Evolutionary conservation across 352 stramenopile genomes (phyloP), one percentile per base, ranked within the genome.

Genomic region (Globisporangium radiosum): DNA sequence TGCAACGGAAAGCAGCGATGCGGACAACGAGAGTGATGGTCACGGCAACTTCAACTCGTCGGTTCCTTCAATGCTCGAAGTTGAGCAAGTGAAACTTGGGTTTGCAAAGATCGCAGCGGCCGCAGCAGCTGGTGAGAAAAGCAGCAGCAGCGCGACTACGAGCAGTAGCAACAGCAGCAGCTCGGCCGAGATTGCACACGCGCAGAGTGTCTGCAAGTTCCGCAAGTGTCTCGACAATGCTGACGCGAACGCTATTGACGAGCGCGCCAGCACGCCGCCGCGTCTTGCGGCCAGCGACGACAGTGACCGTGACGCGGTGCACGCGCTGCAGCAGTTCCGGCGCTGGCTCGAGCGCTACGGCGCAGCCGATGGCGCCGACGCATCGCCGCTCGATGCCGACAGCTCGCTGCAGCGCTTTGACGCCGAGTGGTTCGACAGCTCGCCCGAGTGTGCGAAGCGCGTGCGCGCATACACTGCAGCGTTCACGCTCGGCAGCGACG

Each of bases 401-500:
- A 52, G 51, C 9, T 66, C 63, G 36, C 52, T 71, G 40, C 61
- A 52, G 57, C 62, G 45, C 47, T 69, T 73, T 37, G 59, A 65
- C 50, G 45, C 62, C 55, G 64, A 75, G 62, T 66, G 63, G 63
- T 57, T 64, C 50, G 66, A 64, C n/a, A 45, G 73, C 38, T 59
- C 66, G 33, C 58, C 60, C 36, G 65, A 74, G 33, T 65, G 63
- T 33, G 61, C 62, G 5, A 49, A 60, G 42, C 59, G 59, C 10
- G 53, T 70, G 33, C 10, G 61, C 47, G 44, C 63, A 56, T 76
- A 66, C 63, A 63, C 74, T 45, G 60, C 71, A 33, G 66, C 54
- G 36, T 59, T 69, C 42, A 54, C 58, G 17, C 36, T 64, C 66
- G 64, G 57, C 71, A 63, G 14, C 8, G 52, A 57, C 13, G 52